These are phyloP conservation scores for Aspergillus fructus DNA, from an alignment of 2,329 filamentous ascomycete genomes.

Conservation along the genomic window DNA sequence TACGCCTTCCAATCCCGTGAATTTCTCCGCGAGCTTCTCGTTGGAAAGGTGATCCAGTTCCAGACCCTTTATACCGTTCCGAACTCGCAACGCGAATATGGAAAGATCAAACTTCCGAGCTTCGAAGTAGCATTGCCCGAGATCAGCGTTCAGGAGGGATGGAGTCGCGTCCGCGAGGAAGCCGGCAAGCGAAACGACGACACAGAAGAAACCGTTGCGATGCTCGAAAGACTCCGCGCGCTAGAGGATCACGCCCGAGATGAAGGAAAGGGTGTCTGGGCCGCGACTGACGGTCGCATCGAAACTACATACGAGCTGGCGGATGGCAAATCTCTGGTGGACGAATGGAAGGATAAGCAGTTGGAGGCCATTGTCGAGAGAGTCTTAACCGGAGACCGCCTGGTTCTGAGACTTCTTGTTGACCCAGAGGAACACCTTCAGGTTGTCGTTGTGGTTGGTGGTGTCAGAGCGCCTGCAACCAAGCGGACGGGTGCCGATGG, in stretches of 20 bases:
- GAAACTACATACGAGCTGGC: constrained; percentile 79
- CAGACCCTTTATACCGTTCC: constrained; percentile 84
- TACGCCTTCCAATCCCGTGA: constrained; percentile 95
- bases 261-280: constrained; percentile 81
- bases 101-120: constrained; percentile 67
- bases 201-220: constrained; percentile 66
- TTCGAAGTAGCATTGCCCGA: constrained; percentile 77
- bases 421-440: constrained; percentile 83
- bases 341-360: constrained; percentile 79
- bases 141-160: constrained; percentile 79
- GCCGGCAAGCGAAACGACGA: constrained; percentile 84
- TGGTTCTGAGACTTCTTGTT: constrained; percentile 78
- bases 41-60: constrained; percentile 87
- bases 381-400: constrained; percentile 84
- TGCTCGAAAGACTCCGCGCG: constrained; percentile 74
- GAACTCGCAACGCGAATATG: constrained; percentile 81
- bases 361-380: constrained; percentile 87
- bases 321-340: constrained; percentile 71
- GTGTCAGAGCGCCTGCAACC: constrained; percentile 84
- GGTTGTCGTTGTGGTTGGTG: constrained; percentile 84
- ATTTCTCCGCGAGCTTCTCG: constrained; percentile 76
- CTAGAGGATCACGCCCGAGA: constrained; percentile 76
- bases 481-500: constrained; percentile 80
- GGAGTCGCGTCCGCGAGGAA: constrained; percentile 91
- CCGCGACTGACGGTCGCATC: constrained; percentile 61